Evolutionary conservation across 805 yeast genomes (phyloP), one percentile per base, ranked within the genome.

Genomic region (Ogataea paradorogensis): DNA sequence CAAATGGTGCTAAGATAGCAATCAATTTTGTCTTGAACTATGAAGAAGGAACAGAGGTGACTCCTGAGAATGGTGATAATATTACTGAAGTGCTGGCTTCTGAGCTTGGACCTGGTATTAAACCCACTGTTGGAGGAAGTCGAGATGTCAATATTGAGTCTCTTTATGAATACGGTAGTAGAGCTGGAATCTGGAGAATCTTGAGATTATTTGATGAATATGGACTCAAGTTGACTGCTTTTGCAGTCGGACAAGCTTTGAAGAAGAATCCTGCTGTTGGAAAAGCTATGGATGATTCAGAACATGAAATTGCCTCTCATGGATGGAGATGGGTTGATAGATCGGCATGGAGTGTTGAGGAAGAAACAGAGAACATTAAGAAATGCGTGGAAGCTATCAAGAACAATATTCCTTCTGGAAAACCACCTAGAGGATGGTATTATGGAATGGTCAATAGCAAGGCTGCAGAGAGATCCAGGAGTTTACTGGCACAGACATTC

Each of bases 181-280:
- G 53, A 18, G 48, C 48, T 11, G 53, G 53, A 14, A 37, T 48
- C 8, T 50, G 53, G 53, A 25, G 52, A 25, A 28, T 66, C 8
- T 43, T 66, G 16, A 43, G 63, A 16, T 44, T 62, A 15, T 59
- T 66, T 44, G 52, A 55, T 30, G 59, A 66, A 44, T 56, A 53
- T 33, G 43, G 44, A n/a, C 50, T 49, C 33, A 58, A 56, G 31
- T 53, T 63, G 36, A 66, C 70, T 5, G 52, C 58, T 4, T 65
- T 56, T 45, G 71, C 63, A 13, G 70, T 66, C 29, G 71, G 67
- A 7, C 63, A 62, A 40, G 70, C 70, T 15, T 46, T 66, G 18
- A 55, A 50, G 32, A 50, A 52, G 34, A 55, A 62, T 32, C 66
- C 66, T 2, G 57, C 42, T 7, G 66, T 64, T 15, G 68, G 62